Evolutionary conservation across 106 monocot species (phyloP).

Genomic region (Phalaenopsis equestris): DNA sequence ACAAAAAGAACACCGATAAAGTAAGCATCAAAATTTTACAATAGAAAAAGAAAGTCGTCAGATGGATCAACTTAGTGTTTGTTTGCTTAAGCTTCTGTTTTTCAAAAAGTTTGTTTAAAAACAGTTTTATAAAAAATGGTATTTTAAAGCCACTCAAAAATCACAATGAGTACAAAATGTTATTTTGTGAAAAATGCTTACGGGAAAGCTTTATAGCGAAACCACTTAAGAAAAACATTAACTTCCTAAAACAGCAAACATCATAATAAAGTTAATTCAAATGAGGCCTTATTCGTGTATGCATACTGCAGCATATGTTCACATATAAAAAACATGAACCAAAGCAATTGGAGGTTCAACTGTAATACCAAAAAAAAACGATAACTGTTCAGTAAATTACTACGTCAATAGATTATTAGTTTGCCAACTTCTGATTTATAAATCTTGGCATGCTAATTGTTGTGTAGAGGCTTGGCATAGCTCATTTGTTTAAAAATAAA

Average conservation of each 20-base stretch:
- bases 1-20: background rate
- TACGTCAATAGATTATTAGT: background rate
- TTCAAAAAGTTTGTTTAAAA: too few species aligned
- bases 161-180: too few species aligned
- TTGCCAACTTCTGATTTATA: too few species aligned
- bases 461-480: background rate
- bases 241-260: background rate
- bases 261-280: background rate
- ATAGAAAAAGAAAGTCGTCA: background rate
- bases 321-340: background rate
- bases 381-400: background rate
- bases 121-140: too few species aligned
- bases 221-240: too few species aligned
- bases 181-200: too few species aligned
- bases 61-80: too few species aligned
- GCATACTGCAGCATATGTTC: background rate
- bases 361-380: background rate
- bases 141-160: too few species aligned
- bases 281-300: background rate
- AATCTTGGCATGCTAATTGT: background rate
- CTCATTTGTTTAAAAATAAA: too few species aligned
- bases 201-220: too few species aligned
- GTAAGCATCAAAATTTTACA: background rate
- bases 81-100: too few species aligned
- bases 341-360: background rate